Evolutionary conservation across 2,329 filamentous ascomycete genomes (phyloP).

Genomic region (Nemania sp.): DNA sequence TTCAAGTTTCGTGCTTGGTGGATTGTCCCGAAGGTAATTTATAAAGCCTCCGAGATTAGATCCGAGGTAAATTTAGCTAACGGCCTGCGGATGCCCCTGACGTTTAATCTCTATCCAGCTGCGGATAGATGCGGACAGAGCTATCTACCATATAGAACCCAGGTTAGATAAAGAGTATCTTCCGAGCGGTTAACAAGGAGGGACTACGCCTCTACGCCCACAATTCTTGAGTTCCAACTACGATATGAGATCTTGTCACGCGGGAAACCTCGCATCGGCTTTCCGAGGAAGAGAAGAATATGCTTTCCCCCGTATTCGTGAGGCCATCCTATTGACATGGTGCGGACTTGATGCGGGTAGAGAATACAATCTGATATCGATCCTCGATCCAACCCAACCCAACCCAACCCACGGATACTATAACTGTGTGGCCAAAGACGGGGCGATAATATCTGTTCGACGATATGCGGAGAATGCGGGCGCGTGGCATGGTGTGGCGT

Average conservation of each 20-base stretch:
- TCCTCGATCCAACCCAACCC: background rate
- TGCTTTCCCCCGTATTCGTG: background rate
- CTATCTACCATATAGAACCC: background rate
- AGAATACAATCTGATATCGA: background rate
- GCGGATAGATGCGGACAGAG: background rate
- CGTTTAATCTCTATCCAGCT: background rate
- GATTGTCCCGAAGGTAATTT: background rate
- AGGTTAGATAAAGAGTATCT: background rate
- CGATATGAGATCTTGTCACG: background rate
- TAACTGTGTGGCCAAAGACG: background rate
- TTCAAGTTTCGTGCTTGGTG: background rate
- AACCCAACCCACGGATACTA: background rate
- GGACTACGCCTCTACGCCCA: background rate
- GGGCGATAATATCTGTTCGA: background rate
- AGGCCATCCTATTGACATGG: background rate
- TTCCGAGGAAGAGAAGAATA: background rate
- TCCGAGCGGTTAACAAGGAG: background rate
- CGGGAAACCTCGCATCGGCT: background rate
- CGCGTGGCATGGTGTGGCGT: background rate
- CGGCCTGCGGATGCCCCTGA: background rate
- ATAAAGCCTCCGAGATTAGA: conserved; percentile 2
- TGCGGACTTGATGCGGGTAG: background rate
- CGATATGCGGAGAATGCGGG: conserved; percentile 19
- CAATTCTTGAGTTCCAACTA: background rate
- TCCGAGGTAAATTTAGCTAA: background rate